Base-by-base conservation (phyloP, 2,329 filamentous ascomycete species). In the Alternaria viburni region DNA sequence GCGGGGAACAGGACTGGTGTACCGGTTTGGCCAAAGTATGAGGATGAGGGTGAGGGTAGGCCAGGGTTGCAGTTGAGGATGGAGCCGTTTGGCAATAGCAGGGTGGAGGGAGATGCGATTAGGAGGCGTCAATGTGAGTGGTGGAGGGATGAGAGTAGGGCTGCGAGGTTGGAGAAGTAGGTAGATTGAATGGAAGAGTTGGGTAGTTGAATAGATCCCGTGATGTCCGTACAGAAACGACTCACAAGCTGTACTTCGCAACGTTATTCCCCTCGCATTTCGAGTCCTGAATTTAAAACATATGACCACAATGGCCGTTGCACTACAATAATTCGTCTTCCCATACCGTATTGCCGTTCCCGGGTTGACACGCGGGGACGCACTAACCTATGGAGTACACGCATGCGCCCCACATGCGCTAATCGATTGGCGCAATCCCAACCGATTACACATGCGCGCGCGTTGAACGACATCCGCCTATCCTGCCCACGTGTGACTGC, bases 11-110 rank as follows among this genome's bases (percentile, higher is more conserved):
- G 67, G 26, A 57, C 47, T 6, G 77, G 68, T 25, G 51, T 74
- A 25, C 74, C 73, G 54, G 69, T 70, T 2, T 84, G 82, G 82
- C 82, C 82, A 1, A 69, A 55, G 28, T 84, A 84, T 59, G 65
- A 62, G 10, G 57, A 75, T 52, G 47, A 36, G 10, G 57, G 50
- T 1, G 52, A 61, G 25, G 69, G 67, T 1, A 52, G 25, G 11
- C 69, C 65, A 0, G 73, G 70, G 8, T 51, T 74, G 21, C 71
- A 73, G 50, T 30, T 73, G 47, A 52, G 67, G 13, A 66, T 76
- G n/a, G 67, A 74, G 63, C 6, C 72, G 9, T 76, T 73, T 50
- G 72, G 71, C 0, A 63, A 72, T 23, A 71, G 56, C 36, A 69
- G 70, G 49, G 69, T 72, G 2, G 74, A 75, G 51, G 70, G 71